phyloP scores from a whole-genome alignment of 129 eudicot species.

The sunflower (Helianthus annuus) region DNA sequence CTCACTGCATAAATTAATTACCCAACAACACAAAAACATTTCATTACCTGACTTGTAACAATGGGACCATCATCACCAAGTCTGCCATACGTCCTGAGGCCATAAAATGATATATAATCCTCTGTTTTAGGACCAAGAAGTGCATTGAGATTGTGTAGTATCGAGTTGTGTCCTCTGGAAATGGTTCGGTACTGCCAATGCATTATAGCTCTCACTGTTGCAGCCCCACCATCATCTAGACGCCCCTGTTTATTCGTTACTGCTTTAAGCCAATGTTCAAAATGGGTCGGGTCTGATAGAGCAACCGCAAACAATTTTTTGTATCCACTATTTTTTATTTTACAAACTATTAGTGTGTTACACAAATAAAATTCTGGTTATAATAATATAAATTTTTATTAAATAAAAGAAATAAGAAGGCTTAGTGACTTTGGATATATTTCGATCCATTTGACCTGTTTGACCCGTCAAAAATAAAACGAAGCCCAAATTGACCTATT shows the following conservation, averaged over 20 bases:
- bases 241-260: conserved; percentile 64
- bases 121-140: conserved; percentile 64
- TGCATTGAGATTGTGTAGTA: conserved; percentile 62
- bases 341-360: background rate
- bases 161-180: conserved; percentile 73
- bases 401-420: background rate
- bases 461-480: conserved; percentile 12
- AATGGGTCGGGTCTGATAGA: background rate
- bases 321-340: background rate
- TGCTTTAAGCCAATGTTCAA: conserved; percentile 5
- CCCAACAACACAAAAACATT: background rate
- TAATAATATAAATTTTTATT: background rate
- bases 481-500: background rate
- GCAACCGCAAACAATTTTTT: background rate
- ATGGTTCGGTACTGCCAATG: conserved; percentile 99
- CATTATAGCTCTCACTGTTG: conserved; percentile 97
- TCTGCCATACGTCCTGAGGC: conserved; percentile 83
- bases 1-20: conserved; percentile 10
- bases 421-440: background rate
- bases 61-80: conserved; percentile 78
- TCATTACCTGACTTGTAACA: conserved; percentile 84
- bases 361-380: background rate
- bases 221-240: conserved; percentile 94
- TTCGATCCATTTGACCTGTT: background rate
- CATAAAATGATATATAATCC: conserved; percentile 86